Conservation (phyloP, 2,329 filamentous ascomycete species). For the Bipolaris gigantea region DNA sequence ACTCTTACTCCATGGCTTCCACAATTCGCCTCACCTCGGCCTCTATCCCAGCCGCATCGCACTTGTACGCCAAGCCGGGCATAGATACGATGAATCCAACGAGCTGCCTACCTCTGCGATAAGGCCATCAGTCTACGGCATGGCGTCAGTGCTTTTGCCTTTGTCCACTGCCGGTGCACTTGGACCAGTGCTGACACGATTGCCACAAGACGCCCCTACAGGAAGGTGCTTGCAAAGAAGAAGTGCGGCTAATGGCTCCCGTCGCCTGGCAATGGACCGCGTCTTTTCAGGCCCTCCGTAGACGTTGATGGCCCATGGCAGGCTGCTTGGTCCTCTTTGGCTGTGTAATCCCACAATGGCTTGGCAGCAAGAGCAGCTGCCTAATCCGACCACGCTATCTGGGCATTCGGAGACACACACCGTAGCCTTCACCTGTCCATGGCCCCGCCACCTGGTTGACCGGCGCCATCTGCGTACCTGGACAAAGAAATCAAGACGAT, state of each 20-base stretch:
- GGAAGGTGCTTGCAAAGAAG: conserved; percentile 2
- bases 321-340: conserved; percentile 4
- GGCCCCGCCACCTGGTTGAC: conserved; percentile 8
- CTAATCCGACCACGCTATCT: conserved; percentile 16
- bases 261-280: conserved; percentile 5
- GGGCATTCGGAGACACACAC: neutral
- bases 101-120: neutral
- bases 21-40: neutral
- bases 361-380: conserved; percentile 26
- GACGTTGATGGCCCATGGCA: neutral
- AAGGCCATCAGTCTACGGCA: neutral
- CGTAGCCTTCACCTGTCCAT: neutral
- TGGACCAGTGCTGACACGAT: neutral
- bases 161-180: neutral
- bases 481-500: no score
- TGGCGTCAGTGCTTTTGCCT: neutral
- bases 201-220: neutral
- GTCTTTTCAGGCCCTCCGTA: neutral
- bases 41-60: neutral
- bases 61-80: conserved; percentile 10
- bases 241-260: conserved; percentile 4
- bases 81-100: conserved; percentile 1
- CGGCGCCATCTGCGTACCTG: neutral
- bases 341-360: conserved; percentile 8
- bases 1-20: neutral